These are phyloP conservation scores for Arthrobotrys sphaeroides DNA, from an alignment of 2,329 filamentous ascomycete species.

Conservation along the genomic window DNA sequence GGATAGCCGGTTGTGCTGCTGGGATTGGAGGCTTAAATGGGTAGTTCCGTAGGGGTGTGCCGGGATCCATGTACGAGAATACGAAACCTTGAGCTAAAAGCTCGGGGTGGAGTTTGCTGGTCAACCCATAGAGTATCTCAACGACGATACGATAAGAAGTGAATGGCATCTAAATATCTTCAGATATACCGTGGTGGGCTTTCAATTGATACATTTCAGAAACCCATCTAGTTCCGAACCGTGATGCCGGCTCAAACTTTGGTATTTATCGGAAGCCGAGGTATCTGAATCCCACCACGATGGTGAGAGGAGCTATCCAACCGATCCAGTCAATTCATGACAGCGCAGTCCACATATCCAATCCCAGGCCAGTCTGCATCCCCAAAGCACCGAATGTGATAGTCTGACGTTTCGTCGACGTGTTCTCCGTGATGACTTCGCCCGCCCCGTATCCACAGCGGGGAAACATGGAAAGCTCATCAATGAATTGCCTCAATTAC, in stretches of 20 bases:
- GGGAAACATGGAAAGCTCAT: slow-evolving; percentile 7
- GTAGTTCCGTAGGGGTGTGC: background rate
- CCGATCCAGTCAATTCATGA: slow-evolving; percentile 49
- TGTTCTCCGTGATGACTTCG: slow-evolving; percentile 29
- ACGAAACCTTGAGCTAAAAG: background rate
- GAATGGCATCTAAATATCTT: background rate
- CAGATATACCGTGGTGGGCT: background rate
- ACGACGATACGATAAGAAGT: background rate
- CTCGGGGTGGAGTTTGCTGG: background rate
- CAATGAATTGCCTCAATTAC: slow-evolving; percentile 21
- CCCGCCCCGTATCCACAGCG: slow-evolving; percentile 10
- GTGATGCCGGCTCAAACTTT: background rate
- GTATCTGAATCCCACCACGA: slow-evolving; percentile 4
- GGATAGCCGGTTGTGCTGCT: slow-evolving; percentile 2
- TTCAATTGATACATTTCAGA: background rate
- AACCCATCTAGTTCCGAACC: background rate
- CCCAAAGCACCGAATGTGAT: slow-evolving; percentile 27
- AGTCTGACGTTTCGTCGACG: slow-evolving; percentile 38
- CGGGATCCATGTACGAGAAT: background rate
- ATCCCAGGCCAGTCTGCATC: slow-evolving; percentile 18
- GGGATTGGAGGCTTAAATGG: slow-evolving; percentile 2
- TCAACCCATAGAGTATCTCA: no score
- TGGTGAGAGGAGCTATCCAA: slow-evolving; percentile 5
- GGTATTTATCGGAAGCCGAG: slow-evolving; percentile 39
- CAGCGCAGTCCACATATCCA: slow-evolving; percentile 44